A percentile compares a stretch with the other conserved stretches of the same genome.
Conservation (phyloP, 192 early-diverging fungal species). For the Rhizophagus sp. region DNA sequence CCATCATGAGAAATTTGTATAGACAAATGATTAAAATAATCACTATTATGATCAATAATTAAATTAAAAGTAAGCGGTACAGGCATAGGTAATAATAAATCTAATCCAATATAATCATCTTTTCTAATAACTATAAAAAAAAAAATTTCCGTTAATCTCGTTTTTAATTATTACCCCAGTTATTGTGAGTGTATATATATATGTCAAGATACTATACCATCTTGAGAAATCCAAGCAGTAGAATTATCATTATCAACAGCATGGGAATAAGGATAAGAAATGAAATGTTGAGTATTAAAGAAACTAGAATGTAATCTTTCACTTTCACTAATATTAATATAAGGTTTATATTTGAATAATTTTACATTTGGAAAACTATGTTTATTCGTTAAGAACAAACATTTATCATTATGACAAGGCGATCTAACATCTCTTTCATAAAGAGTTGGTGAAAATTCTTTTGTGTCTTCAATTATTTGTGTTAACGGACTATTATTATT, state of each 20-base stretch:
- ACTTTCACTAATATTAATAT: slow-evolving; percentile 48
- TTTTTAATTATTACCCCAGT: not conserved
- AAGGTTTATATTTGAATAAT: slow-evolving; percentile 51
- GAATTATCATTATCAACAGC: slow-evolving; percentile 54
- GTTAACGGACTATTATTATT: slow-evolving; percentile 19
- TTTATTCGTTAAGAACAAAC: slow-evolving; percentile 56
- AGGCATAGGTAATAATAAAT: slow-evolving; percentile 49
- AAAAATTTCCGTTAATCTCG: not conserved
- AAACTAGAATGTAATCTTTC: slow-evolving; percentile 50
- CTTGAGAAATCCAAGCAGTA: slow-evolving; percentile 46
- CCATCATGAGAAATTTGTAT: slow-evolving; percentile 45
- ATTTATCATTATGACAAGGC: slow-evolving; percentile 53
- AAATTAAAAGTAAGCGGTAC: slow-evolving; percentile 21
- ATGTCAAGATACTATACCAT: slow-evolving; percentile 30
- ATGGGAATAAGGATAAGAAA: slow-evolving; percentile 43
- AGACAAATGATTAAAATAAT: slow-evolving; percentile 30
- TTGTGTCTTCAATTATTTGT: slow-evolving; percentile 32
- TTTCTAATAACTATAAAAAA: slow-evolving; percentile 39
- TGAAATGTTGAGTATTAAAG: slow-evolving; percentile 38
- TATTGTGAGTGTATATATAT: not conserved
- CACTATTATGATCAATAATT: slow-evolving; percentile 15
- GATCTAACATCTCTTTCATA: slow-evolving; percentile 47
- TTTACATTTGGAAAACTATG: slow-evolving; percentile 47
- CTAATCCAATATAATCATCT: slow-evolving; percentile 59
- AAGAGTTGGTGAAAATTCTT: slow-evolving; percentile 44